Evolutionary conservation across 495 filamentous ascomycete genomes (phyloP).

Genomic region (Oleoguttula mirabilis): DNA sequence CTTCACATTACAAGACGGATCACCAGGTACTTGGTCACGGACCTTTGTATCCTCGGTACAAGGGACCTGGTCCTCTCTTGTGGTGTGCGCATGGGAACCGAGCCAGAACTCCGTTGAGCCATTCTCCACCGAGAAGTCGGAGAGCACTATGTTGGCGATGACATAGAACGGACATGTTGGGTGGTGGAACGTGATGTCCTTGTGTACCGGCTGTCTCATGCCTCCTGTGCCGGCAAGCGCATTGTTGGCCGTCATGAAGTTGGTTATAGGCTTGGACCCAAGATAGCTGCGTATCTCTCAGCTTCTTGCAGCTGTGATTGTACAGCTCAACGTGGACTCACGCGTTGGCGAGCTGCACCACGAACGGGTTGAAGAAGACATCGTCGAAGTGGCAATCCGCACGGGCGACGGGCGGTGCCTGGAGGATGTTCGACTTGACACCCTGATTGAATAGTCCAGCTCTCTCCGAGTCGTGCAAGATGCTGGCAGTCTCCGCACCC

Average conservation of each 20-base stretch:
- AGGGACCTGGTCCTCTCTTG: conserved; percentile 15
- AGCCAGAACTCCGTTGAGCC: conserved; percentile 49
- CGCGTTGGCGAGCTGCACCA: conserved; percentile 1
- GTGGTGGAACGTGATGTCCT: conserved; percentile 43
- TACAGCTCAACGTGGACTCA: background rate
- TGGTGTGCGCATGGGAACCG: conserved; percentile 36
- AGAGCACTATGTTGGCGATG: conserved; percentile 42
- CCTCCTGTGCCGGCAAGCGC: background rate
- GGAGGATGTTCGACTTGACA: conserved; percentile 41
- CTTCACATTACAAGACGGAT: conserved; percentile 23
- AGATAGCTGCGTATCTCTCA: background rate
- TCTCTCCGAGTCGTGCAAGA: conserved; percentile 29
- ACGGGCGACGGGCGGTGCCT: conserved; percentile 36
- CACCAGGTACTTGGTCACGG: conserved; percentile 37
- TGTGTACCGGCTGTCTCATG: conserved; percentile 38
- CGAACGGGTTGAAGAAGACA: conserved; percentile 15
- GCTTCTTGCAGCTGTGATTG: background rate
- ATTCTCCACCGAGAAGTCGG: conserved; percentile 41
- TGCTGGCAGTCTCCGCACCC: conserved; percentile 36
- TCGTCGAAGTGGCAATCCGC: conserved; percentile 7
- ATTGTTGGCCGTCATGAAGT: background rate
- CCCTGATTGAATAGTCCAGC: conserved; percentile 42
- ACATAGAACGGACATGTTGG: conserved; percentile 41
- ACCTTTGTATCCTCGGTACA: conserved; percentile 37
- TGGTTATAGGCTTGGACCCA: background rate